Percentiles rank a stretch among this genome's conserved stretches.
phyloP scores from a whole-genome alignment of 805 yeast species.

The Saturnispora galanensis region DNA sequence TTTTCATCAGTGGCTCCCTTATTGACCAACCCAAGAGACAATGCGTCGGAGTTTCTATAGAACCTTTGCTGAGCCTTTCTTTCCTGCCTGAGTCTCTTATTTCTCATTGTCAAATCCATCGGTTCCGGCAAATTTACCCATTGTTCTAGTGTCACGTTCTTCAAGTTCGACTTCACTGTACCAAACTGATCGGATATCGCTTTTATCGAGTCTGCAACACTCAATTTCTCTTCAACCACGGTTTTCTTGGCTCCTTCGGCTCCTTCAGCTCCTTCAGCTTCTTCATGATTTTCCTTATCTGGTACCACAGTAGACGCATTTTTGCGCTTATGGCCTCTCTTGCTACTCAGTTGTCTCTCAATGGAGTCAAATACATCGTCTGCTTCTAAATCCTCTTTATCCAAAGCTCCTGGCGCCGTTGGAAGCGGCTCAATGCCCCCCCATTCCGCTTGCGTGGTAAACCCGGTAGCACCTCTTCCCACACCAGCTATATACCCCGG shows the following conservation, averaged over 20 bases:
- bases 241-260: conserved; percentile 7
- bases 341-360: conserved; percentile 40
- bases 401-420: conserved; percentile 12
- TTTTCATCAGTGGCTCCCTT: conserved; percentile 20
- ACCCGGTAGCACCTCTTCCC: conserved; percentile 94
- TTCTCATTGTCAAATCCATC: conserved; percentile 72
- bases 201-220: conserved; percentile 20
- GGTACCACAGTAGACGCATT: conserved; percentile 14
- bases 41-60: conserved; percentile 75
- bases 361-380: conserved; percentile 56
- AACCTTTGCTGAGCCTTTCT: conserved; percentile 55
- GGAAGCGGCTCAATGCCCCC: conserved; percentile 37
- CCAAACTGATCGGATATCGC: conserved; percentile 47
- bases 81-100: conserved; percentile 59
- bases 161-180: conserved; percentile 56
- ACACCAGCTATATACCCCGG: conserved; percentile 85
- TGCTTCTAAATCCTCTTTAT: conserved; percentile 61
- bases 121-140: conserved; percentile 86
- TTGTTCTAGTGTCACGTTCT: conserved; percentile 51
- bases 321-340: conserved; percentile 17
- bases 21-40: conserved; percentile 32
- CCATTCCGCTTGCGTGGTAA: conserved; percentile 73
- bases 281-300: conserved; percentile 11
- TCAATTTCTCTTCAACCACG: conserved; percentile 12
- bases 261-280: conserved; percentile 7